phyloP scores from a whole-genome alignment of 495 filamentous ascomycete genomes.

The Xylaria grammica region DNA sequence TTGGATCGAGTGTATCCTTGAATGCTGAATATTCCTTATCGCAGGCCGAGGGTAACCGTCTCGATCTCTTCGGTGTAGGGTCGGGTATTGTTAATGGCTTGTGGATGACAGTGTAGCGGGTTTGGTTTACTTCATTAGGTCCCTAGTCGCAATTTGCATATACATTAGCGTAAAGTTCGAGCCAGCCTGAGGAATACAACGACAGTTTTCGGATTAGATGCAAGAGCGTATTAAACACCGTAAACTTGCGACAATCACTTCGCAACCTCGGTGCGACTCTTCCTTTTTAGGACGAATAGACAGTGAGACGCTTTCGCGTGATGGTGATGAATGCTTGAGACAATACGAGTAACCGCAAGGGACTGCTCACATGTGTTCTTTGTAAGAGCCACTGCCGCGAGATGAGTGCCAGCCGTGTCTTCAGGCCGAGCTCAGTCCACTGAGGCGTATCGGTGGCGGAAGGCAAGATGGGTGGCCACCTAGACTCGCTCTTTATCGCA shows the following conservation, averaged over 20 bases:
- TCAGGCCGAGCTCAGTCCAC: slow-evolving; percentile 46
- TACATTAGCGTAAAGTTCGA: slow-evolving; percentile 31
- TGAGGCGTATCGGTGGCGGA: slow-evolving; percentile 35
- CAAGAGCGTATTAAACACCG: background rate
- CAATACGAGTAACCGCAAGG: slow-evolving; percentile 28
- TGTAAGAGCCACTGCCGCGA: slow-evolving; percentile 42
- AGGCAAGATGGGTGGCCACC: slow-evolving; percentile 31
- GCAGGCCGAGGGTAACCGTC: slow-evolving; percentile 23
- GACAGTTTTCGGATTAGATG: background rate
- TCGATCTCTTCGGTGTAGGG: slow-evolving; percentile 36
- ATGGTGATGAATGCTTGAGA: background rate
- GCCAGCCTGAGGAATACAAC: background rate
- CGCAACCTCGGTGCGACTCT: background rate
- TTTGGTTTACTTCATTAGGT: slow-evolving; percentile 14
- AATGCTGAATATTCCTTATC: slow-evolving; percentile 14
- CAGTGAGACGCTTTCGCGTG: background rate
- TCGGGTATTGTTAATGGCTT: slow-evolving; percentile 31
- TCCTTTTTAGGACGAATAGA: background rate
- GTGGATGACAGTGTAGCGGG: background rate
- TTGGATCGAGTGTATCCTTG: slow-evolving; percentile 21
- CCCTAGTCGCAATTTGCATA: slow-evolving; percentile 28
- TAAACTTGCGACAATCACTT: background rate
- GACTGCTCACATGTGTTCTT: slow-evolving; percentile 30
- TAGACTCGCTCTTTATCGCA: slow-evolving; percentile 39
- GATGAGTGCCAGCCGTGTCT: slow-evolving; percentile 42